Percentiles rank a stretch among this genome's conserved stretches.
phyloP scores from a whole-genome alignment of 140 eudicot species.

The Erigeron philadelphicus region DNA sequence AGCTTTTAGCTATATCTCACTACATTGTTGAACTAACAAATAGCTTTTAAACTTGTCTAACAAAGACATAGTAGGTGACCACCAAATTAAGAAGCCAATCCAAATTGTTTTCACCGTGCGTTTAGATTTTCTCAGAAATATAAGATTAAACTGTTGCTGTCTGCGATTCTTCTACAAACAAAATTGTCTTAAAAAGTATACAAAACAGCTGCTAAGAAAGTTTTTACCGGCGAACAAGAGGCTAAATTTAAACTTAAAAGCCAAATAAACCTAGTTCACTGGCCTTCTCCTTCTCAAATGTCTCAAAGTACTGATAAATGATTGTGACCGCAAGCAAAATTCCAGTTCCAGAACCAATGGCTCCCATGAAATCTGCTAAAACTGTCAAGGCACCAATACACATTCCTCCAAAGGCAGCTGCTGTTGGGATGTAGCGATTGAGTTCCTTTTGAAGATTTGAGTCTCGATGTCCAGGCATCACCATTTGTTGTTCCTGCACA shows the following conservation, averaged over 20 bases:
- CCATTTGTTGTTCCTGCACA: slow-evolving; percentile 87
- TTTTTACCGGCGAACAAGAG: not conserved
- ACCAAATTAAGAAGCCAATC: no score
- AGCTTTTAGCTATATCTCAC: no score
- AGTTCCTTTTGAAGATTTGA: slow-evolving; percentile 79
- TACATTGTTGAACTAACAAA: no score
- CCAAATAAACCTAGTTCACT: slow-evolving; percentile 62
- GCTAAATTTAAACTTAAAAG: not conserved
- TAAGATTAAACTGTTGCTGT: not conserved
- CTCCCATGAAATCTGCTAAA: slow-evolving; percentile 90
- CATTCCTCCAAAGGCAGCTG: slow-evolving; percentile 89
- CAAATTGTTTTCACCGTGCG: no score
- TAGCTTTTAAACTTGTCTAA: no score
- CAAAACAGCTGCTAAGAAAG: not conserved
- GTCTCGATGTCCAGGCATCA: slow-evolving; percentile 92
- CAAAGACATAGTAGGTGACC: no score
- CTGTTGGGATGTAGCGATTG: slow-evolving; percentile 84
- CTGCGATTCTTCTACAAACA: slow-evolving; percentile 14
- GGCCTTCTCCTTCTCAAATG: slow-evolving; percentile 83
- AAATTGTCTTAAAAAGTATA: slow-evolving; percentile 23
- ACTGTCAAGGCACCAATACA: slow-evolving; percentile 82
- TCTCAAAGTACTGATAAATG: slow-evolving; percentile 81
- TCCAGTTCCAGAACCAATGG: slow-evolving; percentile 90
- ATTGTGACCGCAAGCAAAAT: slow-evolving; percentile 74
- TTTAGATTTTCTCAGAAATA: not conserved